Conservation (phyloP, 2,329 filamentous ascomycete genomes). For the Stromatinia cepivora region DNA sequence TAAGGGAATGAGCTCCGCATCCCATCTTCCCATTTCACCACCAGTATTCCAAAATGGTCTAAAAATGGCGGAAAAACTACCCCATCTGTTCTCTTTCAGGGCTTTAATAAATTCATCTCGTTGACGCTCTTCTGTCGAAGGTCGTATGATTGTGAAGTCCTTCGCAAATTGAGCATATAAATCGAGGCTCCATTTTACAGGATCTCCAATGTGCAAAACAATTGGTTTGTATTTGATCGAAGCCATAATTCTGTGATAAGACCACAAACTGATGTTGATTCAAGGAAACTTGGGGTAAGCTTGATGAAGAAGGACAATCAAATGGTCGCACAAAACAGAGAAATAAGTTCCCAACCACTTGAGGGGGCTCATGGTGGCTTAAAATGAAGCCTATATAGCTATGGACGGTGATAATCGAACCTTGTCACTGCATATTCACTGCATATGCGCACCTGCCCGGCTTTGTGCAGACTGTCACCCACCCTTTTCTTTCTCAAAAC, state of each 20-base stretch:
- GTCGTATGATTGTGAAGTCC: conserved; percentile 49
- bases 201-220: conserved; percentile 41
- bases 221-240: conserved; percentile 31
- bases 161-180: conserved; percentile 44
- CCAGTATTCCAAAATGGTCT: conserved; percentile 65
- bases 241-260: neutral
- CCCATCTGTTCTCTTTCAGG: conserved; percentile 54
- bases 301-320: neutral
- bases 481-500: neutral
- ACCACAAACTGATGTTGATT: neutral
- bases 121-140: conserved; percentile 51
- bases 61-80: conserved; percentile 53
- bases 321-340: neutral
- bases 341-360: neutral
- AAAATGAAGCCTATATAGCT: neutral
- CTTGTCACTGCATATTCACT: conserved; percentile 17
- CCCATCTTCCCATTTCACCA: conserved; percentile 65
- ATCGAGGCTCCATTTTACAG: conserved; percentile 39
- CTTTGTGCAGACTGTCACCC: neutral
- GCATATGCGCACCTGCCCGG: conserved; percentile 10
- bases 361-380: no score
- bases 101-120: conserved; percentile 52
- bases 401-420: neutral
- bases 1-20: conserved; percentile 56
- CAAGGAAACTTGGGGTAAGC: neutral